These are phyloP conservation scores for Musa acuminata DNA, from an alignment of 176 grass and related monocot species.

Conservation along the genomic window DNA sequence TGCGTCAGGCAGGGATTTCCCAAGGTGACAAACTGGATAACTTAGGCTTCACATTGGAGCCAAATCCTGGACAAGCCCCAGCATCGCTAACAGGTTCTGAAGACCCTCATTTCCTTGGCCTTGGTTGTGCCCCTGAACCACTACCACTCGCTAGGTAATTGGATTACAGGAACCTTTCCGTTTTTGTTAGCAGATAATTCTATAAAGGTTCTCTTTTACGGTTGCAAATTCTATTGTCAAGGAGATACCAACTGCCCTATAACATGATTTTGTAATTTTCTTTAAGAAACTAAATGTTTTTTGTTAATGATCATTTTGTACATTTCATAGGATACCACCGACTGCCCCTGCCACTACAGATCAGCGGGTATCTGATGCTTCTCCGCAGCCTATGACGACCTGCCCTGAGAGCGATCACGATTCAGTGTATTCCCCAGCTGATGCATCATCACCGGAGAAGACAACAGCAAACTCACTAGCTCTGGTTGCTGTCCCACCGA, in stretches of 20 bases:
- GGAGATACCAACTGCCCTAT: background rate
- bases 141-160: slow-evolving; percentile 69
- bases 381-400: slow-evolving; percentile 34
- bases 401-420: slow-evolving; percentile 58
- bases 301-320: background rate
- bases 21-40: slow-evolving; percentile 47
- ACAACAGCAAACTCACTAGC: slow-evolving; percentile 34
- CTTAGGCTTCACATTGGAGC: slow-evolving; percentile 76
- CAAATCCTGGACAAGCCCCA: slow-evolving; percentile 39
- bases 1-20: slow-evolving; percentile 63
- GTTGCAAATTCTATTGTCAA: background rate
- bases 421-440: slow-evolving; percentile 48
- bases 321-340: slow-evolving; percentile 39
- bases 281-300: too few relatives aligned
- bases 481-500: slow-evolving; percentile 36
- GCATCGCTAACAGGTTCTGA: slow-evolving; percentile 27
- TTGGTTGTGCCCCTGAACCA: slow-evolving; percentile 50
- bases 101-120: slow-evolving; percentile 46
- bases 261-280: background rate
- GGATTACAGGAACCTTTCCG: background rate
- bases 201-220: slow-evolving; percentile 12
- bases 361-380: slow-evolving; percentile 32
- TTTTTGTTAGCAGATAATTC: background rate
- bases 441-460: slow-evolving; percentile 50
- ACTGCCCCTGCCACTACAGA: slow-evolving; percentile 21